Percentiles rank a stretch among this genome's conserved stretches.
phyloP scores from a whole-genome alignment of 2,329 filamentous ascomycete species.

The Ceratocystis colombiana region DNA sequence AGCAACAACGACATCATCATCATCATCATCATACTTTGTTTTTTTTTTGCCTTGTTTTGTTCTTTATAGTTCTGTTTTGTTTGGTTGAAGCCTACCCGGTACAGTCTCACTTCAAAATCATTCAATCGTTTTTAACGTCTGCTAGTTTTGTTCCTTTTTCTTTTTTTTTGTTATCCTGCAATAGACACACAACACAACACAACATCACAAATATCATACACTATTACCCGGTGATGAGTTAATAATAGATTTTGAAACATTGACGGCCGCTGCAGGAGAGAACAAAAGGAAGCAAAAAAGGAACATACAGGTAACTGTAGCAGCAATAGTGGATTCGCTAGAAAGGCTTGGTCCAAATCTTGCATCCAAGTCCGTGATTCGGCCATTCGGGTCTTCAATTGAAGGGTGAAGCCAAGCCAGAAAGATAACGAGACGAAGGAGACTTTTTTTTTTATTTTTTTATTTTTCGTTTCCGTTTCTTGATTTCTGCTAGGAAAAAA shows the following conservation, averaged over 20 bases:
- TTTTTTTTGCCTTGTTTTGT: conserved; percentile 1
- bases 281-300: not conserved
- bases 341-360: not conserved
- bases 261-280: conserved; percentile 1
- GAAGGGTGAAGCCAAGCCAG: not conserved
- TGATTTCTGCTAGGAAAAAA: too few species aligned
- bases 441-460: not conserved
- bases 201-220: too few species aligned
- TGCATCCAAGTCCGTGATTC: conserved; percentile 4
- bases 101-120: not conserved
- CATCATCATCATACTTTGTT: conserved; percentile 6
- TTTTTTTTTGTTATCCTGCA: not conserved
- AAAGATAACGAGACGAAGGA: not conserved
- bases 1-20: not conserved
- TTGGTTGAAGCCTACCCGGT: conserved; percentile 1
- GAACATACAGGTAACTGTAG: not conserved
- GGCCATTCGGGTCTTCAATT: conserved; percentile 5
- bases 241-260: conserved; percentile 13
- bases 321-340: not conserved
- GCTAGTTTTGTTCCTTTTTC: conserved; percentile 8
- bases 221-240: not conserved
- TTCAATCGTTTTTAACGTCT: not conserved
- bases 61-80: conserved; percentile 18
- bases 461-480: not conserved
- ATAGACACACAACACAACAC: not conserved